Percentiles rank a stretch among this genome's conserved stretches.
These are phyloP conservation scores for Mentha longifolia DNA, from an alignment of 257 asterid genomes.

Conservation along the genomic window DNA sequence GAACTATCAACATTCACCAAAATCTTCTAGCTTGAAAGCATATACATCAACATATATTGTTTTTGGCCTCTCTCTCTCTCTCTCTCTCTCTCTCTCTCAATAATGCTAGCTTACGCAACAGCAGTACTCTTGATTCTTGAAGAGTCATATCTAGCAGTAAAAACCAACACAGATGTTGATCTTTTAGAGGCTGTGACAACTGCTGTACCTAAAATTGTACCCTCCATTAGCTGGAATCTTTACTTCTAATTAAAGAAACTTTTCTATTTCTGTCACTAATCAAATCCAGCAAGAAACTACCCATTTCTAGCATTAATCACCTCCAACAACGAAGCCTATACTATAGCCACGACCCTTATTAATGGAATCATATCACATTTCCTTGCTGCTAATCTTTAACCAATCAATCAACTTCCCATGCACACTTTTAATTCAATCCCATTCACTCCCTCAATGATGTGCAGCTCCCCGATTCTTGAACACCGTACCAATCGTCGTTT, in stretches of 20 bases:
- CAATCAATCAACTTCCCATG: not conserved
- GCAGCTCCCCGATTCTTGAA: too few species aligned
- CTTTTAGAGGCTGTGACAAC: slow-evolving; percentile 2
- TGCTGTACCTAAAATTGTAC: slow-evolving; percentile 5
- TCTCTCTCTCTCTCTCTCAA: slow-evolving; percentile 12
- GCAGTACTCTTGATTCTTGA: not conserved
- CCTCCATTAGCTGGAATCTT: slow-evolving; percentile 7
- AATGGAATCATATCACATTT: not conserved
- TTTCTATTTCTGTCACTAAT: slow-evolving; percentile 22
- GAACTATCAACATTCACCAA: not conserved
- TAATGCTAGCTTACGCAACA: not conserved
- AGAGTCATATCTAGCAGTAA: slow-evolving; percentile 1
- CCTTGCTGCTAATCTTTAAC: not conserved
- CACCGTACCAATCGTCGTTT: too few species aligned
- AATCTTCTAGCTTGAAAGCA: slow-evolving; percentile 1
- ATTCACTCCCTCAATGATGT: too few species aligned
- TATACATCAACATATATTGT: not conserved
- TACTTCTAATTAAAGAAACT: slow-evolving; percentile 23
- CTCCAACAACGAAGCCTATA: not conserved
- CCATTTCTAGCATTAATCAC: not conserved
- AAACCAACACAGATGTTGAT: not conserved
- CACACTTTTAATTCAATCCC: not conserved
- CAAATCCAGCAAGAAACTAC: not conserved
- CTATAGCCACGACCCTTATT: not conserved
- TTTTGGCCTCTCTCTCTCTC: slow-evolving; percentile 11